Conservation (phyloP, 2,329 filamentous ascomycete species). For the Davidsoniella neocaledoniae region DNA sequence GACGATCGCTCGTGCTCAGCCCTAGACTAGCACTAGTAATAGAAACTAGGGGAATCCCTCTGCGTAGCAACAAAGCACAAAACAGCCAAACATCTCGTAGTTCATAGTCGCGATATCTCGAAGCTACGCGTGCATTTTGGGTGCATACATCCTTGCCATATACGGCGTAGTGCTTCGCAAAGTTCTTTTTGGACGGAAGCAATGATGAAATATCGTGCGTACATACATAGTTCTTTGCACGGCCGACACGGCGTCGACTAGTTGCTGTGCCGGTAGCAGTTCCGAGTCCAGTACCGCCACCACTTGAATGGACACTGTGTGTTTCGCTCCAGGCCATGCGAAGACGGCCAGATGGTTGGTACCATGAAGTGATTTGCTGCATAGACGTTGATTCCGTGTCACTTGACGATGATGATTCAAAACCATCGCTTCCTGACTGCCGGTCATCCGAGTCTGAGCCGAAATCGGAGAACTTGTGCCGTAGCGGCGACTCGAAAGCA, state of each 20-base stretch:
- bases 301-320: conserved; percentile 41
- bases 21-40: conserved; percentile 28
- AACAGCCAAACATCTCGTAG: conserved; percentile 74
- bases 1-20: not conserved
- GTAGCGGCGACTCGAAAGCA: conserved; percentile 32
- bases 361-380: conserved; percentile 40
- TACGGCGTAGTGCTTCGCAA: conserved; percentile 67
- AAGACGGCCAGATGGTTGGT: conserved; percentile 34
- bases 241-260: conserved; percentile 29
- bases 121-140: conserved; percentile 67
- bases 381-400: conserved; percentile 48
- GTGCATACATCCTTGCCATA: conserved; percentile 71
- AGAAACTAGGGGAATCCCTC: conserved; percentile 55
- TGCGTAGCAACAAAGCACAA: conserved; percentile 57
- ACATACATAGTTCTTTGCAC: conserved; percentile 38
- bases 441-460: conserved; percentile 31
- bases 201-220: conserved; percentile 54
- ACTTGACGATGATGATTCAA: conserved; percentile 30
- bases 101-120: conserved; percentile 45
- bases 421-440: conserved; percentile 21
- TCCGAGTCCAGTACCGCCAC: conserved; percentile 35
- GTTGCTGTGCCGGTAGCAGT: conserved; percentile 22
- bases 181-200: conserved; percentile 60
- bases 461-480: conserved; percentile 31
- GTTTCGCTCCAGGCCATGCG: conserved; percentile 40